These are phyloP conservation scores for Neopestalotiopsis clavispora DNA, from an alignment of 2,329 filamentous ascomycete genomes.

Conservation along the genomic window DNA sequence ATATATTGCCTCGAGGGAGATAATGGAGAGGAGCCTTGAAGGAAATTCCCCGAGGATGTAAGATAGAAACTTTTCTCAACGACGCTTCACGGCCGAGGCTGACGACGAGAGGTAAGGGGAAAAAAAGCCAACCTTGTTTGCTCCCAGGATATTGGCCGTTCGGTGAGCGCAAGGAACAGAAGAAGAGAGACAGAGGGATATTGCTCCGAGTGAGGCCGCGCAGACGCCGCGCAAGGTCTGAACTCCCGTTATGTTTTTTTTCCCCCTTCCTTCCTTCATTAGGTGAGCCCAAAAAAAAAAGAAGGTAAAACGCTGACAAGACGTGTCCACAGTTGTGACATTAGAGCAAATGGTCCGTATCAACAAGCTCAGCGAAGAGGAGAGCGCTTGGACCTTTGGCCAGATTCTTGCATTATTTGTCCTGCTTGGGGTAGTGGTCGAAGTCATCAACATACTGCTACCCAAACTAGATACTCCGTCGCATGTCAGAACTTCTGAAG, in stretches of 20 bases:
- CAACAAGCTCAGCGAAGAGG: not conserved
- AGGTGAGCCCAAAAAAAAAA: not conserved
- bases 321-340: not conserved
- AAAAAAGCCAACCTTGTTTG: conserved; percentile 3
- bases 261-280: too few relatives aligned
- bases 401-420: conserved; percentile 15
- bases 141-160: not conserved
- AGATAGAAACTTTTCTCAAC: not conserved
- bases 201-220: not conserved
- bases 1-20: too few relatives aligned
- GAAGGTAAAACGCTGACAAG: not conserved
- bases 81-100: conserved; percentile 8
- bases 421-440: conserved; percentile 13
- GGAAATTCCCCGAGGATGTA: too few relatives aligned
- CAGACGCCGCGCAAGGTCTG: not conserved
- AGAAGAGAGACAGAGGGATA: not conserved
- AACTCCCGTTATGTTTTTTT: not conserved
- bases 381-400: conserved; percentile 15
- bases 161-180: not conserved
- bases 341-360: conserved; percentile 12
- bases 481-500: not conserved
- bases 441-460: conserved; percentile 14
- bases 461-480: conserved; percentile 5
- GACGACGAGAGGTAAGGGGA: conserved; percentile 12
- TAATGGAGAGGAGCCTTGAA: too few relatives aligned